phyloP scores from a whole-genome alignment of 768 basidiomycete genomes.

The Cyclocybe aegerita region DNA sequence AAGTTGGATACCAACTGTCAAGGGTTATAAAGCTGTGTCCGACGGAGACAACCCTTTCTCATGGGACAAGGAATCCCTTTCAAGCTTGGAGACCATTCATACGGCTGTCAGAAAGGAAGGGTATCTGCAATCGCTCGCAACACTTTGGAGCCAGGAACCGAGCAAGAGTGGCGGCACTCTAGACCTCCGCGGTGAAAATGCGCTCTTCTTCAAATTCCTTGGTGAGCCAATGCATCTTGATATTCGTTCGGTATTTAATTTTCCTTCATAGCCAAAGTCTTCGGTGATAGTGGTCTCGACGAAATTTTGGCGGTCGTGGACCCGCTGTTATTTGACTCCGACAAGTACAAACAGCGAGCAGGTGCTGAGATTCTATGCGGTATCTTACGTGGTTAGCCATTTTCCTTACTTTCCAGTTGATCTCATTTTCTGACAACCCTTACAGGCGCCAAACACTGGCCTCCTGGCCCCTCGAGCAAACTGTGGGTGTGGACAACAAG shows the following conservation, averaged over 20 bases:
- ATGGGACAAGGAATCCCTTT: conserved; percentile 57
- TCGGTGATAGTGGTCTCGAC: conserved; percentile 52
- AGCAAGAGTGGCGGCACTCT: conserved; percentile 48
- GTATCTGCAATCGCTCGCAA: conserved; percentile 61
- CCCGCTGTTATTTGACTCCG: conserved; percentile 57
- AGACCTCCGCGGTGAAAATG: conserved; percentile 57
- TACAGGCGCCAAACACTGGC: conserved; percentile 85
- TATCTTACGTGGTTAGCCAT: conserved; percentile 61
- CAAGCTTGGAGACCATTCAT: conserved; percentile 51
- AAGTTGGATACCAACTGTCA: conserved; percentile 64
- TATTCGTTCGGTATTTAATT: neutral
- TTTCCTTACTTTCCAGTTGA: neutral
- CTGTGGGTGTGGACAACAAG: conserved; percentile 75
- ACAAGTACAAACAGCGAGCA: conserved; percentile 86
- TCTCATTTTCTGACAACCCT: neutral
- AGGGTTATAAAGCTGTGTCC: conserved; percentile 50
- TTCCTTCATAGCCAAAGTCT: conserved; percentile 58
- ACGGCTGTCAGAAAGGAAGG: conserved; percentile 42
- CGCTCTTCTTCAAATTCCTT: conserved; percentile 38
- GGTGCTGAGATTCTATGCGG: conserved; percentile 68
- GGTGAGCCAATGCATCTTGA: conserved; percentile 21
- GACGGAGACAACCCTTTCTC: conserved; percentile 35
- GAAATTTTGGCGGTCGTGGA: conserved; percentile 57
- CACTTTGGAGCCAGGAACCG: conserved; percentile 83
- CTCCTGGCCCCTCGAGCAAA: conserved; percentile 42